Conservation (phyloP, 106 monocot species). For the Phalaenopsis equestris region DNA sequence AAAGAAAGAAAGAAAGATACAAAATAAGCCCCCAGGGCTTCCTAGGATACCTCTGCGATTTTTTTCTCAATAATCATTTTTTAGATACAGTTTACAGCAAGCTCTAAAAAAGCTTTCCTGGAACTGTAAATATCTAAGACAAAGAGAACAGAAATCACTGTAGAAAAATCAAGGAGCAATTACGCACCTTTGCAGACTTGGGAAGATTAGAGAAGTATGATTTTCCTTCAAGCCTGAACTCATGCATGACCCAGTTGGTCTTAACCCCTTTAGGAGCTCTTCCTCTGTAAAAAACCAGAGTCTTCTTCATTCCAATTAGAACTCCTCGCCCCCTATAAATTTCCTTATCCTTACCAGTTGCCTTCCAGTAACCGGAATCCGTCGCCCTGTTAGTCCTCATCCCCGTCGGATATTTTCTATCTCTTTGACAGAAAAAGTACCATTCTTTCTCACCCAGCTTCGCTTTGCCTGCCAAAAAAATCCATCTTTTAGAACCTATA, state of each 20-base stretch:
- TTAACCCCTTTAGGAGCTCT: conserved; percentile 73
- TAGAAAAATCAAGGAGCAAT: not conserved
- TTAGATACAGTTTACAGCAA: not conserved
- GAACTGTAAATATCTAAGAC: not conserved
- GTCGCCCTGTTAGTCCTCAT: conserved; percentile 67
- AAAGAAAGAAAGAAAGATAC: no score
- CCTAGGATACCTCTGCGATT: not conserved
- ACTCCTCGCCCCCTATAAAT: conserved; percentile 31
- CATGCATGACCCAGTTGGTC: conserved; percentile 90
- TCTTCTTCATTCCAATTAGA: conserved; percentile 84
- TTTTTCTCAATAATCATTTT: no score
- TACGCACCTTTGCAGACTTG: not conserved
- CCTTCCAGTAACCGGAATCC: conserved; percentile 79
- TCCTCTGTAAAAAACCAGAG: conserved; percentile 74
- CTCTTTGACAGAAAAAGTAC: conserved; percentile 63
- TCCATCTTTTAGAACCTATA: not conserved
- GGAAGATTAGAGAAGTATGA: conserved; percentile 27
- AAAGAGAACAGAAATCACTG: not conserved
- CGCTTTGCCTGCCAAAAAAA: conserved; percentile 28
- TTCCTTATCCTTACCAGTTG: conserved; percentile 85
- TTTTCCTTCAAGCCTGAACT: conserved; percentile 65
- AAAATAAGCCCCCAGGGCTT: not conserved
- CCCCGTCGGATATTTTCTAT: conserved; percentile 70
- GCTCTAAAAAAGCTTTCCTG: not conserved
- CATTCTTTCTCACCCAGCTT: conserved; percentile 62